A percentile compares a stretch with the other conserved stretches of the same genome.
phyloP scores from a whole-genome alignment of 345 rosid species.

The Salix dunnii region DNA sequence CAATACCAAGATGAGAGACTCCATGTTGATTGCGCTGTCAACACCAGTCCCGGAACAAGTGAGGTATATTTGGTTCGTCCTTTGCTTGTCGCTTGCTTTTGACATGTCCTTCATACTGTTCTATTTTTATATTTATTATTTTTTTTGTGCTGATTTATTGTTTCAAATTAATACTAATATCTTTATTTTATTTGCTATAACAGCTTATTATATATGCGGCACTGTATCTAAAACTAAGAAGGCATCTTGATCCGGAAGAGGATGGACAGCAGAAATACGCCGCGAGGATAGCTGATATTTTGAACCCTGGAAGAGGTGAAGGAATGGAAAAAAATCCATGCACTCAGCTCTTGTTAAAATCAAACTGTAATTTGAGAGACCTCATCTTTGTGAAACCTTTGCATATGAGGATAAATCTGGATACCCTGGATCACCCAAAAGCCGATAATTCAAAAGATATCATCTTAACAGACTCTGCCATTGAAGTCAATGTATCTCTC shows the following conservation, averaged over 20 bases:
- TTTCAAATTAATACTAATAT: neutral
- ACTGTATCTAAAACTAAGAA: constrained; percentile 59
- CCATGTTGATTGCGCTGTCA: constrained; percentile 56
- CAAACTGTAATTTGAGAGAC: constrained; percentile 55
- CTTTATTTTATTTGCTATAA: neutral
- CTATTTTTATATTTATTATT: neutral
- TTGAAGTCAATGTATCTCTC: constrained; percentile 25
- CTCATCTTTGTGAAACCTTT: constrained; percentile 61
- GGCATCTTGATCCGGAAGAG: constrained; percentile 31
- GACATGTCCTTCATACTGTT: neutral
- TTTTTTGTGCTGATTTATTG: neutral
- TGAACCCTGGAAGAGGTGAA: constrained; percentile 39
- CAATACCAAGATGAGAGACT: constrained; percentile 38
- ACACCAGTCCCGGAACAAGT: constrained; percentile 79
- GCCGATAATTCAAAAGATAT: constrained; percentile 57
- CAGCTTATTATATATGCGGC: constrained; percentile 69
- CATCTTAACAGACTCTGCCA: constrained; percentile 34
- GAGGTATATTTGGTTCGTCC: constrained; percentile 51
- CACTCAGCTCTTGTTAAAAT: constrained; percentile 50
- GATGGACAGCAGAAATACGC: constrained; percentile 48
- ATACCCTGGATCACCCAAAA: constrained; percentile 59
- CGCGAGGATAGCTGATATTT: constrained; percentile 43
- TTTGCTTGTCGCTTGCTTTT: too few relatives aligned
- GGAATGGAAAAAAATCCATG: constrained; percentile 41
- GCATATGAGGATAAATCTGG: constrained; percentile 59